phyloP scores from a whole-genome alignment of 352 stramenopile species.

The Globisporangium irregulare region DNA sequence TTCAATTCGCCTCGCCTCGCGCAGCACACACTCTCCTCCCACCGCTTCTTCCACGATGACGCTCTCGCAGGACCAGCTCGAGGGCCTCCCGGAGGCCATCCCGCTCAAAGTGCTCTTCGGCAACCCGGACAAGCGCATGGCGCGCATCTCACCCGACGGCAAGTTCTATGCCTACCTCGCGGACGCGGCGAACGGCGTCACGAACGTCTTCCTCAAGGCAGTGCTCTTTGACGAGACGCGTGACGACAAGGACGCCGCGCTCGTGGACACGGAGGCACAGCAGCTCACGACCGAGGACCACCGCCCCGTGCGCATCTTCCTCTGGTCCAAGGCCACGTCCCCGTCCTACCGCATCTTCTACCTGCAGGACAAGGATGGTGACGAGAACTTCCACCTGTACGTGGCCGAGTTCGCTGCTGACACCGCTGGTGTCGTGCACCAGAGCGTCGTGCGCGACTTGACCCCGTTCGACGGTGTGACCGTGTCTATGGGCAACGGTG shows the following conservation, averaged over 20 bases:
- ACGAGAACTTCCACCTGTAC: constrained; percentile 50
- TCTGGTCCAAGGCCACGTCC: constrained; percentile 31
- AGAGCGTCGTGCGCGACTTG: constrained; percentile 31
- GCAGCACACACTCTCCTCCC: not conserved
- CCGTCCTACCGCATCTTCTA: constrained; percentile 29
- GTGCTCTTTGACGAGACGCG: constrained; percentile 20
- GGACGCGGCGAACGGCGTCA: constrained; percentile 34
- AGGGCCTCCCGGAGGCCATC: constrained; percentile 30
- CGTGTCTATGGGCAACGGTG: constrained; percentile 21
- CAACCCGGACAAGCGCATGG: constrained; percentile 42
- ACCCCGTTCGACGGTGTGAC: constrained; percentile 36
- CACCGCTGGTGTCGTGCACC: constrained; percentile 15
- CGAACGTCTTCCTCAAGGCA: constrained; percentile 45
- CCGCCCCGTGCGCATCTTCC: constrained; percentile 37
- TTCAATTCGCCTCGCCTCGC: constrained; percentile 6
- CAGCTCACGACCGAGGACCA: constrained; percentile 40
- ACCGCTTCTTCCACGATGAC: constrained; percentile 2
- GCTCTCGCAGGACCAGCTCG: constrained; percentile 14
- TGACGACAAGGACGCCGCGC: constrained; percentile 24
- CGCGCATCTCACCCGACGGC: constrained; percentile 42
- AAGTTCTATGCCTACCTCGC: constrained; percentile 47
- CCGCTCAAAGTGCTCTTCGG: constrained; percentile 46
- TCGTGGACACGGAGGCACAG: constrained; percentile 25
- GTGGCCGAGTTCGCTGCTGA: constrained; percentile 36
- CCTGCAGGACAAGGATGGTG: constrained; percentile 38